A percentile compares a stretch with the other conserved stretches of the same genome.
Conservation (phyloP, 2,329 filamentous ascomycete species). For the Pestalotiopsis sp. region DNA sequence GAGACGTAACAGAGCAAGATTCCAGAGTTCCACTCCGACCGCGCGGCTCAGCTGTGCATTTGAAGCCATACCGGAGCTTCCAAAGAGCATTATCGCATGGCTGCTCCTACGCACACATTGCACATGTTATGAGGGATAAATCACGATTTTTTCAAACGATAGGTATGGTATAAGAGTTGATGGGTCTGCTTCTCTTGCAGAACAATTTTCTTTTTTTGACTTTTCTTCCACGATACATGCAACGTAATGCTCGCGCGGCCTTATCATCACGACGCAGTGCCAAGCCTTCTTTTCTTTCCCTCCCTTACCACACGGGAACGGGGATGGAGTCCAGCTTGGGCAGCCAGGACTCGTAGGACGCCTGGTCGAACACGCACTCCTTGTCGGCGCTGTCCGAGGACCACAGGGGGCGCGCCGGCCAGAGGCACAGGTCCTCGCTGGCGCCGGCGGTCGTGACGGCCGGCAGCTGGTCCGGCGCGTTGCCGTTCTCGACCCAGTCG, state of each 20-base stretch:
- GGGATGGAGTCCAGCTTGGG: conserved; percentile 7
- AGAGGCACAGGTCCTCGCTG: background rate
- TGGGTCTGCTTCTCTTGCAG: background rate
- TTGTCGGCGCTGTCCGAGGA: background rate
- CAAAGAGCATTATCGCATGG: too few relatives aligned
- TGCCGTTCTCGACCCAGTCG: conserved; percentile 5
- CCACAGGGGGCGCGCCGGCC: conserved; percentile 1
- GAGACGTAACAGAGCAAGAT: too few relatives aligned
- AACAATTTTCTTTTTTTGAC: background rate
- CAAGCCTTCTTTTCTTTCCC: background rate
- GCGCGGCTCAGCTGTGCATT: too few relatives aligned
- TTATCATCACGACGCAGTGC: background rate
- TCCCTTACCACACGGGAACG: background rate
- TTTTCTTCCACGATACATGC: background rate
- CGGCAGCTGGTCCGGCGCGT: background rate
- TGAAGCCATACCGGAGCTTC: too few relatives aligned
- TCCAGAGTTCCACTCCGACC: too few relatives aligned
- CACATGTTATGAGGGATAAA: too few relatives aligned
- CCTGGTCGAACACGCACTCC: conserved; percentile 8
- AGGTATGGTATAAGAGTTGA: too few relatives aligned
- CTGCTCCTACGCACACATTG: too few relatives aligned
- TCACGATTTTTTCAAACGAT: too few relatives aligned
- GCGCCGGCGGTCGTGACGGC: background rate
- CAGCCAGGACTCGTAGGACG: conserved; percentile 7
- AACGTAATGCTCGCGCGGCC: background rate